These are phyloP conservation scores for Diaporthe sp. DNA, from an alignment of 2,329 filamentous ascomycete genomes.

Conservation along the genomic window DNA sequence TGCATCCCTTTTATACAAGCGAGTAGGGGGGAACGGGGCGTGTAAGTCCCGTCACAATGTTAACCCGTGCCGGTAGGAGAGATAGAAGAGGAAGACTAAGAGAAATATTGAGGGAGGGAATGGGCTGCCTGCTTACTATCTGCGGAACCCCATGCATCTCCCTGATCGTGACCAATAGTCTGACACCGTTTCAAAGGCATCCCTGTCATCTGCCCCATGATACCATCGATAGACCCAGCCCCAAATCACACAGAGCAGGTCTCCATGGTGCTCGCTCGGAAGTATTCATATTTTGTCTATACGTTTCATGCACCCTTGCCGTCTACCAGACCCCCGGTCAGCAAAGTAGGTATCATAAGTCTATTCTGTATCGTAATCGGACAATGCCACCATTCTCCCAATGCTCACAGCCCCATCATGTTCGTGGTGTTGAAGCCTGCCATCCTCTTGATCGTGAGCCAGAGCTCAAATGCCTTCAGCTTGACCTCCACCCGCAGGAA, in stretches of 20 bases:
- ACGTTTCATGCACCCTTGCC: background rate
- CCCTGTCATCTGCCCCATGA: slow-evolving; percentile 8
- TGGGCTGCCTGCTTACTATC: slow-evolving; percentile 6
- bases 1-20: background rate
- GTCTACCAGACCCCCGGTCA: slow-evolving; percentile 33
- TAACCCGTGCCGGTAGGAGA: slow-evolving; percentile 9
- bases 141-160: background rate
- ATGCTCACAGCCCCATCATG: slow-evolving; percentile 33
- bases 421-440: slow-evolving; percentile 47
- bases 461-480: slow-evolving; percentile 74
- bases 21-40: background rate
- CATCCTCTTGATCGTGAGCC: slow-evolving; percentile 67
- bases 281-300: slow-evolving; percentile 13
- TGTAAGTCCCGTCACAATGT: slow-evolving; percentile 21
- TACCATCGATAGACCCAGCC: background rate
- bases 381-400: background rate
- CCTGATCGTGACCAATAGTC: slow-evolving; percentile 34
- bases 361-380: slow-evolving; percentile 15
- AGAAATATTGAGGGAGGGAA: slow-evolving; percentile 1
- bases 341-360: slow-evolving; percentile 40
- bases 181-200: slow-evolving; percentile 26
- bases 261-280: background rate
- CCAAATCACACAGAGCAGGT: background rate
- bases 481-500: slow-evolving; percentile 73
- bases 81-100: background rate